Percentiles rank a stretch among this genome's conserved stretches.
phyloP scores from a whole-genome alignment of 179 eudicot genomes.

The Silene noctiflora region DNA sequence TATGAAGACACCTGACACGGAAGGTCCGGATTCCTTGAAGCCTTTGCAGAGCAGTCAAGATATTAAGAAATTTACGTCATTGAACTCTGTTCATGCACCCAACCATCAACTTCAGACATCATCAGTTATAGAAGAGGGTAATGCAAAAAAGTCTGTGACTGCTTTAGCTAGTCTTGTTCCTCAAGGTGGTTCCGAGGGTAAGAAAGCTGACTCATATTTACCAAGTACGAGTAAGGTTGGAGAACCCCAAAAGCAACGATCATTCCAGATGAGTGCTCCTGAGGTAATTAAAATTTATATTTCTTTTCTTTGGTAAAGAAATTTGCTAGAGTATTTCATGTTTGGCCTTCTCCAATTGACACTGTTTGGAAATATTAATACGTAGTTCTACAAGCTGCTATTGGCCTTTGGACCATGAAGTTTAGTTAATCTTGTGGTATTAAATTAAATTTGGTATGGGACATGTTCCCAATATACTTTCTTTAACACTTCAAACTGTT shows the following conservation, averaged over 20 bases:
- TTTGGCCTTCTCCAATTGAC: neutral
- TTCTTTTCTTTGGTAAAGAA: neutral
- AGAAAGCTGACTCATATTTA: conserved; percentile 24
- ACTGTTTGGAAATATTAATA: neutral
- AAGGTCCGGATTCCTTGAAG: conserved; percentile 43
- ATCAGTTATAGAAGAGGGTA: conserved; percentile 31
- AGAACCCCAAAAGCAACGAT: conserved; percentile 48
- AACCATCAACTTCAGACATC: conserved; percentile 26
- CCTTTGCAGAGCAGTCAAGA: conserved; percentile 33
- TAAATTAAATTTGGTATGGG: too few relatives aligned
- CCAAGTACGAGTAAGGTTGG: conserved; percentile 17
- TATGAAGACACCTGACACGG: conserved; percentile 42
- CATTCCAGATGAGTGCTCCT: conserved; percentile 85
- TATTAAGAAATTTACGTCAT: conserved; percentile 14
- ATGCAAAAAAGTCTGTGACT: conserved; percentile 14
- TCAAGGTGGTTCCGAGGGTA: conserved; percentile 26
- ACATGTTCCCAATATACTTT: too few relatives aligned
- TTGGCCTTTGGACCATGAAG: neutral
- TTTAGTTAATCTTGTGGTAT: too few relatives aligned
- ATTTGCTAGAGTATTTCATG: neutral
- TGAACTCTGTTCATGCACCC: conserved; percentile 27
- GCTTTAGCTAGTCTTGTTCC: conserved; percentile 24
- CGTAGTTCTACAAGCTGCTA: neutral
- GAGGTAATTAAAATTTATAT: conserved; percentile 48
- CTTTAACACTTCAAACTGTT: too few relatives aligned